Evolutionary conservation across 2,329 filamentous ascomycete genomes (phyloP).

Genomic region (Sporothrix pseudoabietina): DNA sequence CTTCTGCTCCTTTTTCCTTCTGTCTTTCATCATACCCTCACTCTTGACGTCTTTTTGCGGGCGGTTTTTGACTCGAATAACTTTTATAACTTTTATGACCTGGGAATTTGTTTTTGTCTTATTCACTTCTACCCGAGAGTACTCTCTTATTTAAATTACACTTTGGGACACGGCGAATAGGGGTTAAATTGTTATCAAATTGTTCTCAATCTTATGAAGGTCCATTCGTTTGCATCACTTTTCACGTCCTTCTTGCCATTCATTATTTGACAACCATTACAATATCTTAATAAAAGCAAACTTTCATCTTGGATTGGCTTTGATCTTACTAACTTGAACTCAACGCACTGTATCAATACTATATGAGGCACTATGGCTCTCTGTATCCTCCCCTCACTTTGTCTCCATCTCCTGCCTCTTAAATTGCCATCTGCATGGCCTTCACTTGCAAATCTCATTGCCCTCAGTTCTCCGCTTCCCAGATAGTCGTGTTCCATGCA

Average conservation of each 20-base stretch:
- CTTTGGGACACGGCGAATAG: background rate
- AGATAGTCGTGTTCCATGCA: background rate
- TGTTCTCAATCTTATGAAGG: background rate
- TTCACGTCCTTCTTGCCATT: background rate
- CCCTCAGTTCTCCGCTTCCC: slow-evolving; percentile 1
- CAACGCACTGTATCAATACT: background rate
- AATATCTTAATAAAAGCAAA: background rate
- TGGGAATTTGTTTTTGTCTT: slow-evolving; percentile 6
- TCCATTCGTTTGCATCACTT: background rate
- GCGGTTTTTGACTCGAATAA: background rate
- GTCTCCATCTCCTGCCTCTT: background rate
- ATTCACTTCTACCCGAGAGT: background rate
- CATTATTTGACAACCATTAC: background rate
- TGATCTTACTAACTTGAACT: background rate
- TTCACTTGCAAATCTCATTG: background rate
- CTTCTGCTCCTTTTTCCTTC: background rate
- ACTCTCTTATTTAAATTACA: background rate
- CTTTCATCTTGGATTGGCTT: background rate
- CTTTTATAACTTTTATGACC: slow-evolving; percentile 12
- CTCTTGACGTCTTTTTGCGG: slow-evolving; percentile 13
- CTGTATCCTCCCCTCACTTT: background rate
- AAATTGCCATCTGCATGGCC: background rate
- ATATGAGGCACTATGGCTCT: background rate
- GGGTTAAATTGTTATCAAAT: background rate
- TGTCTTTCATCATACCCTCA: slow-evolving; percentile 2